A percentile compares a stretch with the other conserved stretches of the same genome.
phyloP scores from a whole-genome alignment of 805 yeast species.

The Priceomyces fermenticarens region DNA sequence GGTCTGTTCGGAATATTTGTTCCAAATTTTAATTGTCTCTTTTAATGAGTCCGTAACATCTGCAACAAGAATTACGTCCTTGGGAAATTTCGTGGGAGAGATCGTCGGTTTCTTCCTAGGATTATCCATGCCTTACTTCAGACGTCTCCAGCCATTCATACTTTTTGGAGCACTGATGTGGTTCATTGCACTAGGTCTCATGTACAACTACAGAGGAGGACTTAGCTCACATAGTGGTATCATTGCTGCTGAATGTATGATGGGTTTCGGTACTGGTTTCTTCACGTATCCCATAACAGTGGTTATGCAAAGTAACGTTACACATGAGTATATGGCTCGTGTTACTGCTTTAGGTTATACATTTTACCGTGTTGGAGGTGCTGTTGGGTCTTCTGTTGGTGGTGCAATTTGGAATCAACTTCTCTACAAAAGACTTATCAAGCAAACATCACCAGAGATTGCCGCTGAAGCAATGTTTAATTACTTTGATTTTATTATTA shows the following conservation, averaged over 20 bases:
- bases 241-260: slow-evolving; percentile 14
- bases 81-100: slow-evolving; percentile 13
- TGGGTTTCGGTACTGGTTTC: slow-evolving; percentile 20
- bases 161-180: slow-evolving; percentile 52
- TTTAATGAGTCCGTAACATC: slow-evolving; percentile 12
- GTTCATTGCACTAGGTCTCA: slow-evolving; percentile 56
- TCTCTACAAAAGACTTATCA: slow-evolving; percentile 1
- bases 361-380: slow-evolving; percentile 15
- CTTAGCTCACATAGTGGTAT: slow-evolving; percentile 13
- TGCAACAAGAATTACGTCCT: slow-evolving; percentile 14
- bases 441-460: slow-evolving; percentile 25
- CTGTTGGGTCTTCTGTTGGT: slow-evolving; percentile 17
- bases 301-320: slow-evolving; percentile 13
- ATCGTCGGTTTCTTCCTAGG: slow-evolving; percentile 15
- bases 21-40: slow-evolving; percentile 14
- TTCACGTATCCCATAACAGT: slow-evolving; percentile 16
- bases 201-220: slow-evolving; percentile 51
- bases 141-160: slow-evolving; percentile 46
- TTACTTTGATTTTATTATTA: slow-evolving; percentile 46
- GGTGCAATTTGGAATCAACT: slow-evolving; percentile 19
- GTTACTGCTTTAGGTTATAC: slow-evolving; percentile 13
- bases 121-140: slow-evolving; percentile 10
- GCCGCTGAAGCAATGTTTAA: slow-evolving; percentile 46
- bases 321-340: slow-evolving; percentile 18
- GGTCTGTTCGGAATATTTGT: slow-evolving; percentile 12